Evolutionary conservation across 768 basidiomycete species (phyloP), one percentile per base, ranked within the genome.

Genomic region (Mycena leptocephala): DNA sequence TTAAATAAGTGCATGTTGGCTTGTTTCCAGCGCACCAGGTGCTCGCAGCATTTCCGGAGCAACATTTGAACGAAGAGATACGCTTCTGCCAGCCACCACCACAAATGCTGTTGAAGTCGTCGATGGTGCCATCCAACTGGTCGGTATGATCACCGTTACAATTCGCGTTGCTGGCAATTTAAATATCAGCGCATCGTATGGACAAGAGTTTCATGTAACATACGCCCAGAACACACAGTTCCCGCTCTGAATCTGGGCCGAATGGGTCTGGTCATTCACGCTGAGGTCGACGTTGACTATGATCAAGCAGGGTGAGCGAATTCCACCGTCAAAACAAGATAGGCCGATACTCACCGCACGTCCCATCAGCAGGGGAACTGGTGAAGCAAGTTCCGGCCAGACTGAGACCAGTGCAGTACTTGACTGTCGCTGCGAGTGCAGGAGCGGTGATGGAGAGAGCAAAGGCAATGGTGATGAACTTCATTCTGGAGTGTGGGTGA

Each of bases 161-260:
- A 28, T 63, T 43, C 37, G 61, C 61, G 26, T 63, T 43, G 39
- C 61, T 63, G 61, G 24, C 14, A 63, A 63, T 63, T 41, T 18
- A n/a, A 43, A 63, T 28, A 63, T 43, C 20, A 28, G 37, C 35
- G 39, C 24, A n/a, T 28, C 24, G 26, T 63, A 63, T 63, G 61
- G 26, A 63, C 24, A 28, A 63, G 24, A 43, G 3, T 28, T 41
- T 16, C 28, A 63, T 43, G 39, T 22, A 61, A 61, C 61, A 18
- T 63, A 63, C 61, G 37, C 39, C 61, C 61, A 63, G 39, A 63
- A 63, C 39, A 63, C 61, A 43, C 61, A 63, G 61, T 63, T 63
- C 61, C 61, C 61, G 61, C 39, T 20, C 18, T 41, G 13, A 43
- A 63, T 41, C 39, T 63, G 3, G 14, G 61, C 61, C 16, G 61